A percentile compares a stretch with the other conserved stretches of the same genome.
These are phyloP conservation scores for Collybiopsis confluens DNA, from an alignment of 768 basidiomycete genomes.

Conservation along the genomic window DNA sequence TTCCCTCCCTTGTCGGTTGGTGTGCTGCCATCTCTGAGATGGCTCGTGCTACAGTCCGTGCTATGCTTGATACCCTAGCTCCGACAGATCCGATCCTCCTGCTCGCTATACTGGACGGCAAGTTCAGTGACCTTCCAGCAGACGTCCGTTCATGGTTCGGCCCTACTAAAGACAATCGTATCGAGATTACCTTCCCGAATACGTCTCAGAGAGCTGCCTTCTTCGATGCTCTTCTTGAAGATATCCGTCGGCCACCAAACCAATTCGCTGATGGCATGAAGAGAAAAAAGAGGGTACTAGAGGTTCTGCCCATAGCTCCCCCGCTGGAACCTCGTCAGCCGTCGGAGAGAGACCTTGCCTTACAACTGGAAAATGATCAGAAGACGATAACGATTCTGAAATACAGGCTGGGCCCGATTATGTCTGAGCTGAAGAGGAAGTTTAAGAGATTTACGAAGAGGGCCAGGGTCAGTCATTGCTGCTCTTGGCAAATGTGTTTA, in stretches of 20 bases:
- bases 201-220: constrained; percentile 61
- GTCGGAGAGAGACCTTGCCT: constrained; percentile 73
- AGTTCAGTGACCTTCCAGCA: constrained; percentile 59
- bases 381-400: constrained; percentile 76
- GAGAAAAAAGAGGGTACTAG: constrained; percentile 78
- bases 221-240: constrained; percentile 69
- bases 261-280: constrained; percentile 88
- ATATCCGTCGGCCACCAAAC: constrained; percentile 73
- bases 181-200: constrained; percentile 55
- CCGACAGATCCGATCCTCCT: constrained; percentile 94
- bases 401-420: constrained; percentile 85
- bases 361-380: constrained; percentile 81
- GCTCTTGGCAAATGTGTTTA: not conserved
- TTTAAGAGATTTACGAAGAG: constrained; percentile 86
- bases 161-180: constrained; percentile 63
- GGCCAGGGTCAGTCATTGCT: constrained; percentile 51
- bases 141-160: constrained; percentile 96
- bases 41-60: constrained; percentile 76
- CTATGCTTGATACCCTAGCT: constrained; percentile 87
- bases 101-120: constrained; percentile 83
- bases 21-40: constrained; percentile 81
- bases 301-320: constrained; percentile 83
- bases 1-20: constrained; percentile 87
- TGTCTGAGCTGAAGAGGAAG: constrained; percentile 87
- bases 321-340: constrained; percentile 84